Evolutionary conservation across 495 filamentous ascomycete species (phyloP).

Genomic region (Tuber melanosporum): DNA sequence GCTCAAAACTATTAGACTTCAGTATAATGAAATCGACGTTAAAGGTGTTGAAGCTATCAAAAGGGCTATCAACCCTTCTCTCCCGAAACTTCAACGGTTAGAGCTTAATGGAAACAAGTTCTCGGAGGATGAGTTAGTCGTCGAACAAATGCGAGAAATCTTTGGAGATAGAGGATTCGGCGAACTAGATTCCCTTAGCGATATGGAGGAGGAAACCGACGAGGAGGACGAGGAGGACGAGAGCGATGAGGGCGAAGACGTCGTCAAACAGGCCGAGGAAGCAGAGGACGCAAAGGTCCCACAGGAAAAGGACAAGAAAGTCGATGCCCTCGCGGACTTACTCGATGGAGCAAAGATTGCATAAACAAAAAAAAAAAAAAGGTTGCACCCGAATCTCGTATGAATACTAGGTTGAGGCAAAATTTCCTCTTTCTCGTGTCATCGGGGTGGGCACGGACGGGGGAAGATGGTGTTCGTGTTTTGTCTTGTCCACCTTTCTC

Average conservation of each 20-base stretch:
- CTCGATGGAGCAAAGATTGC: constrained; percentile 58
- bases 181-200: constrained; percentile 83
- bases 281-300: constrained; percentile 27
- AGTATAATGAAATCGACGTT: constrained; percentile 89
- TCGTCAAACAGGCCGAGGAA: constrained; percentile 43
- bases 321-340: constrained; percentile 71
- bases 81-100: constrained; percentile 49
- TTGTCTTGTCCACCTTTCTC: neutral
- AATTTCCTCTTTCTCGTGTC: neutral
- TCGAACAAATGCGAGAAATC: constrained; percentile 66
- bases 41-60: constrained; percentile 63
- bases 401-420: neutral
- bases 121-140: constrained; percentile 67
- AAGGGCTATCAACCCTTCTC: constrained; percentile 53
- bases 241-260: constrained; percentile 68
- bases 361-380: neutral
- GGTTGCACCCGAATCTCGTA: neutral
- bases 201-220: constrained; percentile 65
- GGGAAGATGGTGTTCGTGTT: neutral
- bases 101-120: constrained; percentile 98
- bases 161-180: constrained; percentile 63
- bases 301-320: constrained; percentile 64
- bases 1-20: constrained; percentile 71
- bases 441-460: neutral
- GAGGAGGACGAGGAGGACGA: constrained; percentile 55